Evolutionary conservation across 2,329 filamentous ascomycete genomes (phyloP).

Genomic region (Amauroascus verrucosus): DNA sequence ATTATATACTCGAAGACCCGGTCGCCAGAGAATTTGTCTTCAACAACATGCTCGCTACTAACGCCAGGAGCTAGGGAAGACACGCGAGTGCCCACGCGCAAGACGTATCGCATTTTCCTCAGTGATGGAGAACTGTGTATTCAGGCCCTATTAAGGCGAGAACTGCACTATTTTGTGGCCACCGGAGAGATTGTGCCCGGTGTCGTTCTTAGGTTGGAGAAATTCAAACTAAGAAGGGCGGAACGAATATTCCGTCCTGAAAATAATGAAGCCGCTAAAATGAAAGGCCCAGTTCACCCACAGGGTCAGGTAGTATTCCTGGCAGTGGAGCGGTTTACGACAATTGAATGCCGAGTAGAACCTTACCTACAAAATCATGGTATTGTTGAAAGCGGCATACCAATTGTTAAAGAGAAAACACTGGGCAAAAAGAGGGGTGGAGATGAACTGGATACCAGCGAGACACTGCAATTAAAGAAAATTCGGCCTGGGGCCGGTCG

Average conservation of each 20-base stretch:
- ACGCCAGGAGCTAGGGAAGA: not conserved
- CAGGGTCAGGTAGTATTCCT: slow-evolving; percentile 21
- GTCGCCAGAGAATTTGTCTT: not conserved
- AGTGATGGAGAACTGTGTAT: slow-evolving; percentile 24
- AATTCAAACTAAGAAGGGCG: slow-evolving; percentile 20
- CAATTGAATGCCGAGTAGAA: not conserved
- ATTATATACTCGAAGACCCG: not conserved
- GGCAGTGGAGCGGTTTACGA: slow-evolving; percentile 20
- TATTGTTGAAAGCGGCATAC: not conserved
- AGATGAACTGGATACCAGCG: not conserved
- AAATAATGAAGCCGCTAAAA: slow-evolving; percentile 4
- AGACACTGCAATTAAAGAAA: not conserved
- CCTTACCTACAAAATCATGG: not conserved
- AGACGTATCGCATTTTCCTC: slow-evolving; percentile 17
- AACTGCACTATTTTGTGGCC: slow-evolving; percentile 16
- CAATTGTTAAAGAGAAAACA: not conserved
- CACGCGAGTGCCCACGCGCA: not conserved
- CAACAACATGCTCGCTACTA: not conserved
- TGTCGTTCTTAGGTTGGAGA: slow-evolving; percentile 18
- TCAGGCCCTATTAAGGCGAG: slow-evolving; percentile 21
- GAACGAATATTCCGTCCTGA: slow-evolving; percentile 13
- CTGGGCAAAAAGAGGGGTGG: not conserved
- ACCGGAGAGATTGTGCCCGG: slow-evolving; percentile 15
- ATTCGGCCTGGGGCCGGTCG: not conserved
- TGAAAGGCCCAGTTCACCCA: slow-evolving; percentile 3